These are phyloP conservation scores for Diaporthe helianthi DNA, from an alignment of 2,329 filamentous ascomycete species.

Conservation along the genomic window DNA sequence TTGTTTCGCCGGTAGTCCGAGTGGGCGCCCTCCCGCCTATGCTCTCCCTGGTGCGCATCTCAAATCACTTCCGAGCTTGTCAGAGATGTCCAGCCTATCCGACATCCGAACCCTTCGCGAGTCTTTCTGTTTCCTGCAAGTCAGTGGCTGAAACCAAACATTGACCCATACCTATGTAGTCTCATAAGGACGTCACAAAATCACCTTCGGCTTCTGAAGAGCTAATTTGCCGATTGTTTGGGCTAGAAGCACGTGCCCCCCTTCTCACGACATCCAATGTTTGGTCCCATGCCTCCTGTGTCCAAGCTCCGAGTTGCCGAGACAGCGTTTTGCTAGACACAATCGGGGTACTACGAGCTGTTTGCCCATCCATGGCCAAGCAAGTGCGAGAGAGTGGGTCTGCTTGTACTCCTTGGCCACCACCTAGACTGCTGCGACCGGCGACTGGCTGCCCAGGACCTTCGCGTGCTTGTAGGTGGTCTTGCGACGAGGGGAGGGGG, in stretches of 20 bases:
- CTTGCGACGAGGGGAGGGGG: neutral
- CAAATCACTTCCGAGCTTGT: conserved; percentile 7
- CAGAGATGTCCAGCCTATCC: conserved; percentile 18
- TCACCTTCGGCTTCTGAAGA: conserved; percentile 4
- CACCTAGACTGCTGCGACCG: neutral
- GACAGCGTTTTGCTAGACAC: neutral
- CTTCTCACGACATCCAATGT: conserved; percentile 25
- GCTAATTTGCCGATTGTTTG: conserved; percentile 22
- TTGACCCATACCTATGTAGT: conserved; percentile 9
- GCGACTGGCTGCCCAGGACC: neutral
- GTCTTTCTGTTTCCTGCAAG: conserved; percentile 26
- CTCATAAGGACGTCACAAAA: neutral
- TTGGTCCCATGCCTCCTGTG: conserved; percentile 20
- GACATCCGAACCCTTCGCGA: conserved; percentile 8
- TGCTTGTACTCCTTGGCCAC: conserved; percentile 1
- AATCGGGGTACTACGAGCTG: neutral
- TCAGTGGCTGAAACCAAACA: conserved; percentile 28
- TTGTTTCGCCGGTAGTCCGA: conserved; percentile 23
- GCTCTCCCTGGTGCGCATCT: neutral
- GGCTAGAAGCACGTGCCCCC: conserved; percentile 21
- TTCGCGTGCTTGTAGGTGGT: neutral
- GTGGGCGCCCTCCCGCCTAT: neutral
- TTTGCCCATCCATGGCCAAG: conserved; percentile 4
- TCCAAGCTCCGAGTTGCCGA: conserved; percentile 22
- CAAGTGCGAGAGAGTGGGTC: conserved; percentile 7